phyloP scores from a whole-genome alignment of 768 basidiomycete species.

The Boletus subcaerulescens region DNA sequence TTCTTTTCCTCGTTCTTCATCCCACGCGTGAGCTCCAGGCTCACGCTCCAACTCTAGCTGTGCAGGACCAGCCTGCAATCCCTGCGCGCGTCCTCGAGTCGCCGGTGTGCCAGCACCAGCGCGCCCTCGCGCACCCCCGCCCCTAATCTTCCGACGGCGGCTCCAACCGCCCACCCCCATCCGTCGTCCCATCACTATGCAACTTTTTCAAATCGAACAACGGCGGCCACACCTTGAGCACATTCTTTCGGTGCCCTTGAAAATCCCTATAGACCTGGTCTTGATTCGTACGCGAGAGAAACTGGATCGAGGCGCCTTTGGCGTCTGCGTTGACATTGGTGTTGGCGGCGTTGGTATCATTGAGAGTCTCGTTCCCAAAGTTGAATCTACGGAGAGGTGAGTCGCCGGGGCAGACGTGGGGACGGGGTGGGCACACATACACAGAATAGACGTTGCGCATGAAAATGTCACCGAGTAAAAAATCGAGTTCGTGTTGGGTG shows the following conservation, averaged over 20 bases:
- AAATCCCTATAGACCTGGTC: slow-evolving; percentile 35
- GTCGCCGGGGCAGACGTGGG: background rate
- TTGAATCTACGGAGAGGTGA: slow-evolving; percentile 32
- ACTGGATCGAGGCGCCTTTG: slow-evolving; percentile 38
- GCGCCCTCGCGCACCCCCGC: background rate
- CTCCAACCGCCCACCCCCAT: slow-evolving; percentile 17
- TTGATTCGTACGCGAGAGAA: slow-evolving; percentile 37
- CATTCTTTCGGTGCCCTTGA: background rate
- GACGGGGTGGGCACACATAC: slow-evolving; percentile 21
- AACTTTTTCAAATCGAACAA: slow-evolving; percentile 24
- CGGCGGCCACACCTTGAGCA: slow-evolving; percentile 18
- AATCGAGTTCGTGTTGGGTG: slow-evolving; percentile 32
- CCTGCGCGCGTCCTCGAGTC: background rate
- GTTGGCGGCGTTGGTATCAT: background rate
- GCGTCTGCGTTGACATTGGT: slow-evolving; percentile 4
- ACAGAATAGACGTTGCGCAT: slow-evolving; percentile 46
- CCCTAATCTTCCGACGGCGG: slow-evolving; percentile 1
- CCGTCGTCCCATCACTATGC: slow-evolving; percentile 19
- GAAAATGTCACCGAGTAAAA: slow-evolving; percentile 43
- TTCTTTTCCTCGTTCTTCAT: no score
- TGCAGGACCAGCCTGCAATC: background rate
- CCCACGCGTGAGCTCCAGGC: no score
- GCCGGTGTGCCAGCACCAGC: background rate
- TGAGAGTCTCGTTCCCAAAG: slow-evolving; percentile 35
- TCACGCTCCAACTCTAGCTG: background rate